Percentiles rank a stretch among this genome's conserved stretches.
Evolutionary conservation across 306 rosid species (phyloP).

Genomic region (Quercus rubra): DNA sequence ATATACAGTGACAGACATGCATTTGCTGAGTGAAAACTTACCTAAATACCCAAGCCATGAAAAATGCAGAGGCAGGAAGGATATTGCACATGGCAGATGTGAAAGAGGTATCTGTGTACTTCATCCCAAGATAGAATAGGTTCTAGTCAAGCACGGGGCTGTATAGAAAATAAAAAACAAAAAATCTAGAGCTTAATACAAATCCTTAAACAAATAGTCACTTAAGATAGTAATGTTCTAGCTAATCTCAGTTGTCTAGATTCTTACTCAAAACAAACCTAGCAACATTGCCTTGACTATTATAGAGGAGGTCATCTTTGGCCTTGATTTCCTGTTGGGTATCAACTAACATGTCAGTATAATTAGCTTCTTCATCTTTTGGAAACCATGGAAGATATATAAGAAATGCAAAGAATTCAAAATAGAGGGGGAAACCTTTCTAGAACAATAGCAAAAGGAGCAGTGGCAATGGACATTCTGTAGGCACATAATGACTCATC

Average conservation of each 20-base stretch:
- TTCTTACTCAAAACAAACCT: constrained; percentile 38
- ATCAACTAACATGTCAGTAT: neutral
- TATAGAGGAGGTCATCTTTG: constrained; percentile 41
- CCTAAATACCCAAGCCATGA: constrained; percentile 49
- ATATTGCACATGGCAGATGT: constrained; percentile 51
- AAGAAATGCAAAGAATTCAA: neutral
- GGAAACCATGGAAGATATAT: neutral
- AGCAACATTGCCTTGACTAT: constrained; percentile 32
- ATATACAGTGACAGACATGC: neutral
- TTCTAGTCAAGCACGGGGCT: constrained; percentile 65
- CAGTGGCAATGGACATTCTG: constrained; percentile 39
- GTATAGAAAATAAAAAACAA: neutral
- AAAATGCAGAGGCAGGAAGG: constrained; percentile 52
- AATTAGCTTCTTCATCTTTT: neutral
- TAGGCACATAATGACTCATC: constrained; percentile 55
- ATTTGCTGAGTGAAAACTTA: neutral
- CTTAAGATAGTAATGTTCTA: neutral
- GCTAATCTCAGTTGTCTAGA: neutral
- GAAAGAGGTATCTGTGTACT: constrained; percentile 47
- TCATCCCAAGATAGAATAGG: constrained; percentile 48
- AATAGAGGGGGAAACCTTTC: constrained; percentile 33
- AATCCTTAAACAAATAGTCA: neutral
- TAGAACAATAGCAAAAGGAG: constrained; percentile 48
- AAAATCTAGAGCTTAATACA: neutral
- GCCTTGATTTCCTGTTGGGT: constrained; percentile 42